Base-by-base conservation (phyloP, 768 basidiomycete species). In the Boletus rubropictus region DNA sequence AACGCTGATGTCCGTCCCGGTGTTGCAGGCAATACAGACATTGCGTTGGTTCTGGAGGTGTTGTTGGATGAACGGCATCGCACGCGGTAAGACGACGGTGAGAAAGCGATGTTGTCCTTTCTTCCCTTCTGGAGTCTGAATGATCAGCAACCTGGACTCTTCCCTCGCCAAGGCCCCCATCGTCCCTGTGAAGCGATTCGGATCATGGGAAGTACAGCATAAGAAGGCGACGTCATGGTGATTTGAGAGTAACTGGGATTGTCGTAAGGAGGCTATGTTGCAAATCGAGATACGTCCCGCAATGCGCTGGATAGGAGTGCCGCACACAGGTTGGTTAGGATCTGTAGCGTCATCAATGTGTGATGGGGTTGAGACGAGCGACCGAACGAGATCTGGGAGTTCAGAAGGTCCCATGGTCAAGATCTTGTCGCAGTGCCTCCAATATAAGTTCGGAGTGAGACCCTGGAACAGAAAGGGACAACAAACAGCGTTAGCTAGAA, bases 371-470 rank as follows among this genome's bases (percentile, higher is more conserved):
- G 52, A 52, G 8, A 53, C 29, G 14, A 66, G 45, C 9, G 44
- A 44, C 0, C 20, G 62, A 10, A 66, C 45, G n/a, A 66, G 48
- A 18, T 43, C 38, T 11, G 75, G 71, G 4, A 94, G 71, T 2
- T 76, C 71, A 0, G 72, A 63, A 20, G 84, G 72, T 7, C 63
- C 57, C 1, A 75, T 63, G 0, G 56, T 27, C 14, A 92, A 64
- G 6, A 95, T 66, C 7, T 53, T 56, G 2, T 66, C 58, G 24
- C 69, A 70, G 55, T 89, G 62, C 22, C 48, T 52, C 87, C 92
- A 94, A 63, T 86, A 95, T 12, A 83, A 43, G 2, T 60, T 53
- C 0, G 93, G 86, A 1, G 82, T 89, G 45, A 95, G 68, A 4
- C 90, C 90, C 86, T 90, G 54, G 34, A 31, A 21, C 22, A 27